Percentiles rank a stretch among this genome's conserved stretches.
Conservation (phyloP, 805 yeast genomes). For the Candida pseudofarinosa region DNA sequence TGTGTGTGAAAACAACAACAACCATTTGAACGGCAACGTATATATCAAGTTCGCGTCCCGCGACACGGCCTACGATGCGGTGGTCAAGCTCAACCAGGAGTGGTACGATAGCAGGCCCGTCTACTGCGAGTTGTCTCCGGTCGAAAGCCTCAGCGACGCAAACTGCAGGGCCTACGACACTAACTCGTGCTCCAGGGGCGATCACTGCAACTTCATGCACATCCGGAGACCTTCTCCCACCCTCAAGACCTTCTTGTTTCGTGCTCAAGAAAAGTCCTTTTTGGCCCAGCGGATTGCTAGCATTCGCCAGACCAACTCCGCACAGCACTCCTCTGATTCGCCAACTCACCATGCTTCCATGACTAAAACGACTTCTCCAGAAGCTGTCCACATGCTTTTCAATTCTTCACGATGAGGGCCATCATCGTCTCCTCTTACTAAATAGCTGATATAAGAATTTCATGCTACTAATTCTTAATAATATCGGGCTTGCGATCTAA, state of each 20-base stretch:
- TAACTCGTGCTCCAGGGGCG: constrained; percentile 69
- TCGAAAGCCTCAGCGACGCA: constrained; percentile 63
- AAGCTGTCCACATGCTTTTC: constrained; percentile 7
- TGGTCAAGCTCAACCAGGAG: constrained; percentile 60
- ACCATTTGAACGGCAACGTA: constrained; percentile 83
- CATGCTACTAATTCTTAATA: neutral
- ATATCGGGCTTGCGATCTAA: neutral
- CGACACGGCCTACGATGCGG: constrained; percentile 58
- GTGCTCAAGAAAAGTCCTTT: constrained; percentile 33
- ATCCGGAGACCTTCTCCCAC: constrained; percentile 50
- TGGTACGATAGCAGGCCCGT: constrained; percentile 84
- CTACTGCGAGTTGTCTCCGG: constrained; percentile 76
- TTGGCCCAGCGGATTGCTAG: constrained; percentile 10
- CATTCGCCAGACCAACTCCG: neutral
- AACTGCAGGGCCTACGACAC: constrained; percentile 69
- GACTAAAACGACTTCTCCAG: constrained; percentile 6
- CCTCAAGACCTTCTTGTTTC: constrained; percentile 37
- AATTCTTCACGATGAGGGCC: neutral
- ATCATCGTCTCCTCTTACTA: too few species aligned
- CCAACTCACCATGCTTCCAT: neutral
- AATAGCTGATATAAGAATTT: too few species aligned
- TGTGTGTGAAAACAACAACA: constrained; percentile 79
- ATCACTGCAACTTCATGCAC: constrained; percentile 85
- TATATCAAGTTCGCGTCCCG: constrained; percentile 58
- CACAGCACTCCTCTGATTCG: neutral